A percentile compares a stretch with the other conserved stretches of the same genome.
These are phyloP conservation scores for Pestalotiopsis sp. DNA, from an alignment of 2,329 filamentous ascomycete species.

Conservation along the genomic window DNA sequence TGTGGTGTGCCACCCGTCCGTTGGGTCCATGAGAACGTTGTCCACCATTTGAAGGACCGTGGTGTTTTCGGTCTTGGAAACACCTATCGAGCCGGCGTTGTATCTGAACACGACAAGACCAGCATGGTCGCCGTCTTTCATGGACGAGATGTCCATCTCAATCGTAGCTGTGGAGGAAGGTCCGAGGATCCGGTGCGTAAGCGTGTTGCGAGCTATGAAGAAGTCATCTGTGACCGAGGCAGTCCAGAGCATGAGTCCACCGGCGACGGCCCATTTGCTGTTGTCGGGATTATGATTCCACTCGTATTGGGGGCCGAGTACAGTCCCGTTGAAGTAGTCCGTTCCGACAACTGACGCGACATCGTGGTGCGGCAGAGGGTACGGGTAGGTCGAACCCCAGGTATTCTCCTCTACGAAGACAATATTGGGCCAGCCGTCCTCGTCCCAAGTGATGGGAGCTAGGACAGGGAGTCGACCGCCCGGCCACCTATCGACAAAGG, in stretches of 20 bases:
- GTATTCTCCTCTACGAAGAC: conserved; percentile 39
- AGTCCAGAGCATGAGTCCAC: conserved; percentile 49
- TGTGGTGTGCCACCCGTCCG: conserved; percentile 24
- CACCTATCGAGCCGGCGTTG: conserved; percentile 53
- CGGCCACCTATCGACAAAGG: conserved; percentile 59
- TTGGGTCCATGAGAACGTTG: conserved; percentile 39
- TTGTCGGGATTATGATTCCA: conserved; percentile 66
- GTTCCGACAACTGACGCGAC: conserved; percentile 36
- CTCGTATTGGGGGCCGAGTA: conserved; percentile 53
- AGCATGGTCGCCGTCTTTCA: conserved; percentile 53
- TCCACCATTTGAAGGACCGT: conserved; percentile 37
- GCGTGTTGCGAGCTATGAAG: conserved; percentile 47
- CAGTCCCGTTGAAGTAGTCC: conserved; percentile 46
- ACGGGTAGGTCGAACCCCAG: conserved; percentile 50
- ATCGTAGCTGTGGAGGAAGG: conserved; percentile 51
- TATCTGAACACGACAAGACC: conserved; percentile 58
- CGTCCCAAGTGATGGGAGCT: conserved; percentile 54
- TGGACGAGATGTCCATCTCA: conserved; percentile 47
- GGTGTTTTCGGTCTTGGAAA: conserved; percentile 39
- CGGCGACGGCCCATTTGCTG: conserved; percentile 43
- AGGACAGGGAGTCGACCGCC: conserved; percentile 59
- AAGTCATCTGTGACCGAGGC: conserved; percentile 56
- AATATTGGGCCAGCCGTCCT: conserved; percentile 53
- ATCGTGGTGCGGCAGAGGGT: conserved; percentile 33
- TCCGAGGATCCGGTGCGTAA: conserved; percentile 49